Evolutionary conservation across 768 basidiomycete species (phyloP), one percentile per base, ranked within the genome.

Genomic region (Pulveroboletus sp.): DNA sequence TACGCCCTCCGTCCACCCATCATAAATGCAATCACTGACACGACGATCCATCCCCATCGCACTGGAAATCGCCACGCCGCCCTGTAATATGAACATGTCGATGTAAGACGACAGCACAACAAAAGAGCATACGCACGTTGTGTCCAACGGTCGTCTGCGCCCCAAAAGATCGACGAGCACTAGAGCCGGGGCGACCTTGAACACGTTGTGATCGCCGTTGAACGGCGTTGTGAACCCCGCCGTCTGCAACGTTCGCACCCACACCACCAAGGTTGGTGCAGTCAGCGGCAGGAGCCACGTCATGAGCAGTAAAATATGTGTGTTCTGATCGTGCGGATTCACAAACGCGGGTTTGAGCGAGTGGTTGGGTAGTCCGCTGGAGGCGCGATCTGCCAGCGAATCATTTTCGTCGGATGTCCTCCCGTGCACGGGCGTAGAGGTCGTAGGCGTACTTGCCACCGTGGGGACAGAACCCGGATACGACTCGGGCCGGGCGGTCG

Each of bases 231-330:
- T 84, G 52, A 82, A 78, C 1, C 89, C 88, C 10, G 90, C 87
- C 1, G 88, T 88, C 31, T 80, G 76, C 11, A 95, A 71, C 32
- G 93, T 94, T 43, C 92, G 80, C 3, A 85, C 86, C 94, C 94
- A 97, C 3, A 95, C 92, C 2, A 80, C 85, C 22, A 97, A 72
- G 6, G 86, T 84, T 0, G 90, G 85, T 3, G 82, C 85, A 6
- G 77, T 77, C 47, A 90, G 72, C 1, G 93, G 93, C 0, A 95
- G 69, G 3, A 93, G 72, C 78, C 84, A 85, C 16, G 87, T 85
- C 79, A 93, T 82, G 29, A 93, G 71, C 44, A 93, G 69, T 11
- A 93, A 65, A 1, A 89, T 26, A 55, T 89, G 83, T 50, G 75
- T 65, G 47, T 77, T 82, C 47, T 83, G 77, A 45, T 79, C 68